Conservation (phyloP, 176 grass and related monocot species). For the Hordeum vulgare region MorexV3_pseudomolecules_assembly NC_058518.1:347998177-347998676, state of each 20-base stretch:
- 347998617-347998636: slow-evolving; percentile 95
- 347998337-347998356: background rate
- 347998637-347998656: slow-evolving; percentile 99
- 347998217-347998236: background rate
- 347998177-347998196: background rate
- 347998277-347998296: background rate
- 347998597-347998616: slow-evolving; percentile 90
- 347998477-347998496: slow-evolving; percentile 55
- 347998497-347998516: slow-evolving; percentile 10
- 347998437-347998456: background rate
- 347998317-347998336: background rate
- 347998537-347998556: slow-evolving; percentile 10
- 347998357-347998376: background rate
- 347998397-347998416: background rate
- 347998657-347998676: slow-evolving; percentile 97
- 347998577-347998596: slow-evolving; percentile 39
- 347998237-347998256: background rate
- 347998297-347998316: background rate
- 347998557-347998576: slow-evolving; percentile 15
- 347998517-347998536: slow-evolving; percentile 20
- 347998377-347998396: background rate
- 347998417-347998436: background rate
- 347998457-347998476: background rate
- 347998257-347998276: background rate
- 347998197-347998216: slow-evolving; percentile 5